Base-by-base conservation (phyloP, 139 green algal genomes). In the Marvania coccoides region DNA sequence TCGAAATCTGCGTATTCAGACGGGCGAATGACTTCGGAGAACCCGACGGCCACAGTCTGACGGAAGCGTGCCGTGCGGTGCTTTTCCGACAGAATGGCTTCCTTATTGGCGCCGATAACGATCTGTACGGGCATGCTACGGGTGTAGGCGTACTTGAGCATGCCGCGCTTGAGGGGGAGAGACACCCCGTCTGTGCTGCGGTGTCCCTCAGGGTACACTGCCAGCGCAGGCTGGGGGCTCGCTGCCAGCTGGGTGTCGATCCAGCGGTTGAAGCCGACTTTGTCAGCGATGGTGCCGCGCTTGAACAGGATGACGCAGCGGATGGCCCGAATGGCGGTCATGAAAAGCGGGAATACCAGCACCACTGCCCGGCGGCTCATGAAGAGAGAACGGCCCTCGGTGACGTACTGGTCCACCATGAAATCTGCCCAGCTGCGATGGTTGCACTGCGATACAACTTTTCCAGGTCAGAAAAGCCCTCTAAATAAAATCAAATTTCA, bases 371-470 rank as follows among this genome's bases (percentile, higher is more conserved):
- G 82, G 62, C 88, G 75, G 72, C 78, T 88, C 71, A 96, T 80
- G 45, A 89, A 82, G 14, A 84, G 75, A 14, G 82, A 80, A 14
- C 82, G 76, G 2, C 90, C 90, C 55, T 93, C 84, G 24, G 85
- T 88, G 0, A 89, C 53, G 57, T 90, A 90, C 4, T 85, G 64
- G 67, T 97, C 90, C 13, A 97, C 54, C 55, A 95, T 94, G 54
- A 97, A 96, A 63, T 97, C 90, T 1, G 81, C 83, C 90, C 91
- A 97, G 45, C 73, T 87, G 24, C 90, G 80, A 69, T 97, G 90
- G 63, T 97, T 97, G 75, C 78, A 80, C 78, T 95, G 85, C 72
- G 67, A n/a, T n/a, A n/a, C n/a, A 5, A 13, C n/a, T 38, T n/a
- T 56, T 24, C 2, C 15, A 13, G 19, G 37, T 31, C 37, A 60